Base-by-base conservation (phyloP, 768 basidiomycete species). In the Hirschioporus abietinus region DNA sequence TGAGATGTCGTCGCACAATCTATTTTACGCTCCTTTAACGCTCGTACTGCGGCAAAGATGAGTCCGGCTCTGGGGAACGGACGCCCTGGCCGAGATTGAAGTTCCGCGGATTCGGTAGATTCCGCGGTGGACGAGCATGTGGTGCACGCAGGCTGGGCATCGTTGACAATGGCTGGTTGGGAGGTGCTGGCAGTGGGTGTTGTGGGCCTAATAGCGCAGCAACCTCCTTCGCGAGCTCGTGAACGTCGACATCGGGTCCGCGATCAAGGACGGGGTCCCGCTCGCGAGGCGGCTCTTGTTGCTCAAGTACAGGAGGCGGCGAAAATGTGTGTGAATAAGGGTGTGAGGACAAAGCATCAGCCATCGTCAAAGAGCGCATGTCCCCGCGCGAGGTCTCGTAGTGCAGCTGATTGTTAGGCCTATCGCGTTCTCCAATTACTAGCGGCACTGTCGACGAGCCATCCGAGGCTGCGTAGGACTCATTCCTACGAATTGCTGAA, bases 171-270 rank as follows among this genome's bases (percentile, higher is more conserved):
- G 42, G 42, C 42, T 52, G 42, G 42, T 52, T 52, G 12, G 42
- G 42, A 15, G 42, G 60, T 25, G 30, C 60, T 61, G 24, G 60
- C 17, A 34, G 60, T 15, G 60, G 30, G 24, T 61, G 3, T 25
- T 25, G 60, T 24, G 60, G 60, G 25, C 60, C 25, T 24, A 61
- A 24, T 12, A 61, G 60, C 15, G 60, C 30, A 24, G 60, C 60
- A 17, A 61, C 60, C 18, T 61, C 60, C 60, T 61, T 61, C 18
- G 60, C 60, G 17, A 61, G 24, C 23, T 61, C 60, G 60, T 61
- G 60, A 25, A 61, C 60, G 30, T 61, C 23, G 3, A 61, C 30
- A 25, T 61, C 60, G 15, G 60, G 60, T 24, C 30, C 42, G 42
- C 42, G 42, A 15, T 52, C 42, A 10, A 52, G 42, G 42, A 52